These are phyloP conservation scores for Perilla frutescens DNA, from an alignment of 257 asterid species.

Conservation along the genomic window DNA sequence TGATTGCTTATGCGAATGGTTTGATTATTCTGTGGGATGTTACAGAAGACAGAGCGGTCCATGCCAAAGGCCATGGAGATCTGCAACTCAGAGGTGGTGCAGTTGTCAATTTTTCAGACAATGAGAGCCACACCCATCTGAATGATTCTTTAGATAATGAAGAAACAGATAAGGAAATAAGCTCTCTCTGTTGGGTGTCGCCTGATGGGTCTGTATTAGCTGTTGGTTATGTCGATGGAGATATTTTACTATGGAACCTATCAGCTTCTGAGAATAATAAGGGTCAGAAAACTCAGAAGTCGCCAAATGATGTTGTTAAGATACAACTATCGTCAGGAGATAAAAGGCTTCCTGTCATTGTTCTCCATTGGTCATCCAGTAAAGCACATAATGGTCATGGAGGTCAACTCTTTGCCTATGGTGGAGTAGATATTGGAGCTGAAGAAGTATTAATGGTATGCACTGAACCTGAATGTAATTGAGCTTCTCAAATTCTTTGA, in stretches of 20 bases:
- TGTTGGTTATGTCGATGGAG: constrained; percentile 97
- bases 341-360: constrained; percentile 94
- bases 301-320: constrained; percentile 62
- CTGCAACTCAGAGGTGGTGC: constrained; percentile 61
- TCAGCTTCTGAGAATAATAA: constrained; percentile 53
- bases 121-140: constrained; percentile 44
- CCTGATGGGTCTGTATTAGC: constrained; percentile 90
- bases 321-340: constrained; percentile 79
- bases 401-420: constrained; percentile 88
- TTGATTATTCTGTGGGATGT: constrained; percentile 93
- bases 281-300: constrained; percentile 50
- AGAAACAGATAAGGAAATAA: constrained; percentile 82
- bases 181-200: constrained; percentile 96
- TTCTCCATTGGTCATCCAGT: constrained; percentile 77
- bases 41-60: constrained; percentile 79
- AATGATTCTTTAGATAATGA: constrained; percentile 56
- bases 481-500: constrained; percentile 35
- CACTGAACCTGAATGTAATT: constrained; percentile 32
- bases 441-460: constrained; percentile 95
- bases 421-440: constrained; percentile 94
- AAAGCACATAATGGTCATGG: constrained; percentile 56
- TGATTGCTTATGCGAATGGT: constrained; percentile 91
- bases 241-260: constrained; percentile 87
- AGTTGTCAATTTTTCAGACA: constrained; percentile 53
- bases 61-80: constrained; percentile 70